A percentile compares a stretch with the other conserved stretches of the same genome.
These are phyloP conservation scores for Mucor sp. DNA, from an alignment of 371 early-diverging fungal genomes.

Conservation along the genomic window DNA sequence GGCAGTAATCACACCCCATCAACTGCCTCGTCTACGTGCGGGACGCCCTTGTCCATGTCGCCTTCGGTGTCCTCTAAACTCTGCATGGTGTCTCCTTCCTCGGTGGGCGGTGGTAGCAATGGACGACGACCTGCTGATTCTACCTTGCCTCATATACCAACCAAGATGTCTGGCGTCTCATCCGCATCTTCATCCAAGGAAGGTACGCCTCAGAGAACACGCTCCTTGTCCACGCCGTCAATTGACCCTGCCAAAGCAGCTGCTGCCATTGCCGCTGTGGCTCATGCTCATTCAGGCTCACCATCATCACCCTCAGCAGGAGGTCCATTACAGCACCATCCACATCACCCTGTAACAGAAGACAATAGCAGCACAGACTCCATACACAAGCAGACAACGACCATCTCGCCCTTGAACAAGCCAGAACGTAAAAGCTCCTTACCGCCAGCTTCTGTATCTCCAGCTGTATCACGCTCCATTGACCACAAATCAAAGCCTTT, in stretches of 20 bases:
- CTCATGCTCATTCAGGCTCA: background rate
- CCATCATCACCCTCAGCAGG: background rate
- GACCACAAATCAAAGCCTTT: conserved; percentile 19
- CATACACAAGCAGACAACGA: background rate
- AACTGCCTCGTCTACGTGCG: conserved; percentile 14
- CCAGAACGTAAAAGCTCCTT: conserved; percentile 7
- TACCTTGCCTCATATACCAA: conserved; percentile 25
- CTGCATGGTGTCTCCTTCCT: conserved; percentile 15
- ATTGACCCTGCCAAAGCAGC: conserved; percentile 22
- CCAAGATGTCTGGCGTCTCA: conserved; percentile 23
- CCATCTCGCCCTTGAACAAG: conserved; percentile 7
- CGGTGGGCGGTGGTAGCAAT: background rate
- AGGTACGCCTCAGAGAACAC: conserved; percentile 14
- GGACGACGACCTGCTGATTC: conserved; percentile 6
- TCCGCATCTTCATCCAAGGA: conserved; percentile 19
- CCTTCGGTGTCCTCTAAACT: conserved; percentile 29
- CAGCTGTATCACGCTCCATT: background rate
- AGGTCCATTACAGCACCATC: background rate
- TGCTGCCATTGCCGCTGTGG: conserved; percentile 19
- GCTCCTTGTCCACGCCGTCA: conserved; percentile 26
- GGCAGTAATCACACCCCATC: conserved; percentile 5
- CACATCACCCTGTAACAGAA: background rate
- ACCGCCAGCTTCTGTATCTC: background rate
- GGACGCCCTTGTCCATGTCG: conserved; percentile 26
- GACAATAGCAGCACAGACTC: background rate